A percentile compares a stretch with the other conserved stretches of the same genome.
phyloP scores from a whole-genome alignment of 2,329 filamentous ascomycete genomes.

The Cladosporium sp. region DNA sequence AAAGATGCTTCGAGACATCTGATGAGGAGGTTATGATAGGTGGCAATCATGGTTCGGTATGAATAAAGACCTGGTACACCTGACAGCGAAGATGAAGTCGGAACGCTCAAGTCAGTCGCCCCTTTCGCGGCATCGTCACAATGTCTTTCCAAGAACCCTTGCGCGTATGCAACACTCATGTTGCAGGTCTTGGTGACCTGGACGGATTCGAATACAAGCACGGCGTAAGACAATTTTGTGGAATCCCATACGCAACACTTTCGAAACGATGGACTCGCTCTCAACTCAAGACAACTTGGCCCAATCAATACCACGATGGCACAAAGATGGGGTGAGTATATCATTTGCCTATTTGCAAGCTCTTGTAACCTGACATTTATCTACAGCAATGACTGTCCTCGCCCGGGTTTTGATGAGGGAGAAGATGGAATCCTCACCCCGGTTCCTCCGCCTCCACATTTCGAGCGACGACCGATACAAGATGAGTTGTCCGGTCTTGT shows the following conservation, averaged over 20 bases:
- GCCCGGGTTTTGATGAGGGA: background rate
- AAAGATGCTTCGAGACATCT: background rate
- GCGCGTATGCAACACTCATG: background rate
- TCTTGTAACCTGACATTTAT: background rate
- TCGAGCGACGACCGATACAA: background rate
- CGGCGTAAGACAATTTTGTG: background rate
- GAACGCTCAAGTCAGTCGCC: background rate
- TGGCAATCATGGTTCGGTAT: background rate
- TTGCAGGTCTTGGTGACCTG: background rate
- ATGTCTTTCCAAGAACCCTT: background rate
- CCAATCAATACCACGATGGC: background rate
- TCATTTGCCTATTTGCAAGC: background rate
- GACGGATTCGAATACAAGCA: background rate
- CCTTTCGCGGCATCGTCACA: background rate
- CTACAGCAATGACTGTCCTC: background rate
- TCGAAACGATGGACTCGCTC: background rate
- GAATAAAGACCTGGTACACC: background rate
- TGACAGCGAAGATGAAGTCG: background rate
- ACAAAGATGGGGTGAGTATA: background rate
- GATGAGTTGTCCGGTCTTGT: background rate
- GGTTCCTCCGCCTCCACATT: background rate
- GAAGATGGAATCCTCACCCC: background rate
- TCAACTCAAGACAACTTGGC: background rate
- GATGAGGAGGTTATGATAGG: background rate
- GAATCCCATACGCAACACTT: background rate